Evolutionary conservation across 805 yeast genomes (phyloP), one percentile per base, ranked within the genome.

Genomic region (Blastobotrys parvus): DNA sequence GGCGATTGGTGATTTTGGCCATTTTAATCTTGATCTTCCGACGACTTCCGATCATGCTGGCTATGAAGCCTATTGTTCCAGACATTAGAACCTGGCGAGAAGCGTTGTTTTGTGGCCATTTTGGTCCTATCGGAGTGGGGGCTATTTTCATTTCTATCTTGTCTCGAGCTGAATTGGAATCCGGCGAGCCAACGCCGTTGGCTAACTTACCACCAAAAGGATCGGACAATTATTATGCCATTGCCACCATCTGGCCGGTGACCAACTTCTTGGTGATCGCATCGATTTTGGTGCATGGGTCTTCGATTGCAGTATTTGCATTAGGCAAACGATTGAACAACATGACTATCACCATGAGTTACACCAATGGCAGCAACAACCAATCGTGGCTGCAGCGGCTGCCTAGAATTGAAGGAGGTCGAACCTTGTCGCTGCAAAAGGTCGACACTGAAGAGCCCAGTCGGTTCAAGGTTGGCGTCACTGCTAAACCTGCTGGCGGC

Each of bases 51-150:
- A 89, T 86, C 1, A 84, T 88, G 35, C 55, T 88, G 39, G 71
- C 77, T 0, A 64, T 84, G 39, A 83, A 83, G 55, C 88, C 90
- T 0, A 59, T 87, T 19, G 81, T 86, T 1, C 95, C 96, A 0
- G 96, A 88, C 58, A 75, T 88, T 32, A 80, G 86, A 54, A 75
- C 86, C 8, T 88, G 96, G 95, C 77, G 95, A 60, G 97, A 88
- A 61, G 96, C 96, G 0, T 59, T 88, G 2, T 89, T 89, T 61
- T 86, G 94, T 60, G 96, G 96, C 17, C 95, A 88, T 64, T 88
- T 89, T 62, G 97, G 97, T 15, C 96, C 97, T 1, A 85, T 89
- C 57, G 97, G 97, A 38, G 96, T 88, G 18, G 95, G 96, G 45
- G 95, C 95, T 1, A 70, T 88, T 5, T 87, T 84, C 62, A 90